Evolutionary conservation across 78 protist species (phyloP).

Genomic region (Dictyostelium firmibasis): DNA sequence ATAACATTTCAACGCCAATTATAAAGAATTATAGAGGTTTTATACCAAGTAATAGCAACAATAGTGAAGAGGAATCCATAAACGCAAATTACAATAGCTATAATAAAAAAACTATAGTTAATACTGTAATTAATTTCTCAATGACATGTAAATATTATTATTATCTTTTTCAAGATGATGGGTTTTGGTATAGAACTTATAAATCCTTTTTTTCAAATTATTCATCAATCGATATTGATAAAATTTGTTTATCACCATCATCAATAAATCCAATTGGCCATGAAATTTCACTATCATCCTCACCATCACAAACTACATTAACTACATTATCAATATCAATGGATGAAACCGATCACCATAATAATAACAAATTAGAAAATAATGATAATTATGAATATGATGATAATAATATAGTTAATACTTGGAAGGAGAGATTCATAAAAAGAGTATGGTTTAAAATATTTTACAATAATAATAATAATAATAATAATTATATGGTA

Average conservation of each 20-base stretch:
- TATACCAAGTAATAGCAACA: background rate
- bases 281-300: background rate
- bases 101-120: background rate
- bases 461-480: background rate
- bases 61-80: background rate
- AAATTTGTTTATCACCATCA: background rate
- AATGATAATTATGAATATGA: background rate
- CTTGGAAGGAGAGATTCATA: slow-evolving; percentile 26
- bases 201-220: background rate
- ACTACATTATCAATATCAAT: slow-evolving; percentile 1
- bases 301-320: background rate
- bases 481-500: background rate
- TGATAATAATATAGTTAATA: background rate
- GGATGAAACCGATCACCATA: background rate
- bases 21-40: background rate
- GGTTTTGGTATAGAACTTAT: slow-evolving; percentile 10
- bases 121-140: background rate
- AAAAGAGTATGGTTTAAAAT: slow-evolving; percentile 5
- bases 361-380: background rate
- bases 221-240: slow-evolving; percentile 7
- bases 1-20: background rate
- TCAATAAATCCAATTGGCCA: background rate
- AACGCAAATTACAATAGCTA: background rate
- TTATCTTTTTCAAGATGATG: slow-evolving; percentile 16
- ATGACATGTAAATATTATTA: slow-evolving; percentile 21